phyloP scores from a whole-genome alignment of 169 alveolate genomes.

The Gregarina niphandrodes region DNA sequence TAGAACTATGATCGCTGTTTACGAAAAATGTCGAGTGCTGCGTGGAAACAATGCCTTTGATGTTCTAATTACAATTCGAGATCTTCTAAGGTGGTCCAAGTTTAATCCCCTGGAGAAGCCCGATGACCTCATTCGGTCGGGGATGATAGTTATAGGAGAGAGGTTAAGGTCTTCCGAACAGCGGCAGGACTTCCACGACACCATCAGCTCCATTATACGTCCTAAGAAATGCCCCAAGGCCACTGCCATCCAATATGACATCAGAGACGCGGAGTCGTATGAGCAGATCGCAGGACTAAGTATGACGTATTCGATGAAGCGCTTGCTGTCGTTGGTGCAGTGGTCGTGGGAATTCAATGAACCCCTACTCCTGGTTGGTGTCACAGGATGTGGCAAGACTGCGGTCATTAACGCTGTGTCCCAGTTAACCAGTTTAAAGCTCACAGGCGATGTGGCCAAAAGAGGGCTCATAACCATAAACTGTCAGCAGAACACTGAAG shows the following conservation, averaged over 20 bases:
- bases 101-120: constrained; percentile 47
- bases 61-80: constrained; percentile 85
- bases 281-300: no score
- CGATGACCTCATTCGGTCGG: constrained; percentile 45
- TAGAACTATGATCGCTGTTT: constrained; percentile 65
- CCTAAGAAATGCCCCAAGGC: background rate
- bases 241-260: background rate
- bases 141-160: constrained; percentile 45
- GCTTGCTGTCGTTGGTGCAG: constrained; percentile 57
- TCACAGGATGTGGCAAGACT: constrained; percentile 98
- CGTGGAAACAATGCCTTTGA: constrained; percentile 45
- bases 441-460: no score
- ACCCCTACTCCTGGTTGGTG: constrained; percentile 94
- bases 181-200: constrained; percentile 28
- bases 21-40: constrained; percentile 55
- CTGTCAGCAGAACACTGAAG: constrained; percentile 88
- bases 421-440: constrained; percentile 22
- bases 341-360: constrained; percentile 70
- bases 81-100: constrained; percentile 91
- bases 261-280: background rate
- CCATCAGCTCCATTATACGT: constrained; percentile 16
- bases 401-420: constrained; percentile 70
- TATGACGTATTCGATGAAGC: constrained; percentile 2
- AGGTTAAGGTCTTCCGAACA: constrained; percentile 41
- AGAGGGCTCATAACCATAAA: constrained; percentile 59